A percentile compares a stretch with the other conserved stretches of the same genome.
Evolutionary conservation across 2,329 filamentous ascomycete species (phyloP).

Genomic region (Plenodomus lindquistii): DNA sequence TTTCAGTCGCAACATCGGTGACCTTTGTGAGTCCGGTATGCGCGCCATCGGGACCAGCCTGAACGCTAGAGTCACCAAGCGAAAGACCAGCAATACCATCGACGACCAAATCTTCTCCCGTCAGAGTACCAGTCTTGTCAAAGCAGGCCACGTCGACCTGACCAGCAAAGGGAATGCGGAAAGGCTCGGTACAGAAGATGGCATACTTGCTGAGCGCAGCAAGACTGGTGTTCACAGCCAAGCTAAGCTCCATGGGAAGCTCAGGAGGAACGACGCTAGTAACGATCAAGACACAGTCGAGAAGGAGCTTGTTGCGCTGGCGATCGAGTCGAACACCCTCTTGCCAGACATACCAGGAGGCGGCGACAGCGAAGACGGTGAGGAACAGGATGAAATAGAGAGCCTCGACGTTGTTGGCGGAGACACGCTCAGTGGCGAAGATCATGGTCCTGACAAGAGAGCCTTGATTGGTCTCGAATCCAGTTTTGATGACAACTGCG

Average conservation of each 20-base stretch:
- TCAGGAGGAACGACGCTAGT: constrained; percentile 98
- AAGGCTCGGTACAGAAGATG: constrained; percentile 98
- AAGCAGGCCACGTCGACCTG: constrained; percentile 97
- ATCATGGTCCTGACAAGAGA: constrained; percentile 99
- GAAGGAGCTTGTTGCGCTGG: constrained; percentile 93
- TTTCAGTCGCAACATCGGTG: constrained; percentile 72
- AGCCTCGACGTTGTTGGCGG: constrained; percentile 96
- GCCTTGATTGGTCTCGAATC: constrained; percentile 97
- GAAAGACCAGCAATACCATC: constrained; percentile 92
- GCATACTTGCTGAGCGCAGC: constrained; percentile 92
- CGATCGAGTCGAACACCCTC: constrained; percentile 93
- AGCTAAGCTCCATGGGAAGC: constrained; percentile 94
- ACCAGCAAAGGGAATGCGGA: constrained; percentile 95
- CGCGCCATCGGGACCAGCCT: constrained; percentile 76
- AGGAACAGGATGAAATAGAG: constrained; percentile 98
- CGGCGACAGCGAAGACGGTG: constrained; percentile 91
- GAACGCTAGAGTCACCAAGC: constrained; percentile 68
- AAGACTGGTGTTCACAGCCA: constrained; percentile 96
- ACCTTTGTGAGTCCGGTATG: constrained; percentile 78
- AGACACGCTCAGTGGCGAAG: constrained; percentile 97
- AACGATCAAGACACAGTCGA: constrained; percentile 96
- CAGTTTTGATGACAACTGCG: constrained; percentile 94
- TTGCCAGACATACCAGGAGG: constrained; percentile 98
- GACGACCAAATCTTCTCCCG: constrained; percentile 93
- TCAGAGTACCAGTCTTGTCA: constrained; percentile 96